Percentiles rank a stretch among this genome's conserved stretches.
Evolutionary conservation across 2,329 filamentous ascomycete species (phyloP).

Genomic region (Scedosporium aurantiacum): DNA sequence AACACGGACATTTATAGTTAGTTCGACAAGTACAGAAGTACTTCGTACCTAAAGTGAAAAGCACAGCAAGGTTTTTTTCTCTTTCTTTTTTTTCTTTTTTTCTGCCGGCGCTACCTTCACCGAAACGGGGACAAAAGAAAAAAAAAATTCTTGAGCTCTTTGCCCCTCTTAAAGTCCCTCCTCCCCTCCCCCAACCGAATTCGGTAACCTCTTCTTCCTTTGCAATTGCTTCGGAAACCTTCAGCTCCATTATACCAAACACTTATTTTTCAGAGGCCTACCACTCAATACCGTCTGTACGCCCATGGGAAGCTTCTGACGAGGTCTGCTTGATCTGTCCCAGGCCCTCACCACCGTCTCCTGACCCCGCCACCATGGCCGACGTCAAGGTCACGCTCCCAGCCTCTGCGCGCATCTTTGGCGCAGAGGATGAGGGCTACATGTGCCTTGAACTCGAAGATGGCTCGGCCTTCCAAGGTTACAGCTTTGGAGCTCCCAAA

Average conservation of each 20-base stretch:
- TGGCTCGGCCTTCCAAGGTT: conserved; percentile 82
- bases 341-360: not conserved
- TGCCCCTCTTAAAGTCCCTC: conserved; percentile 10
- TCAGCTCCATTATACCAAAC: conserved; percentile 10
- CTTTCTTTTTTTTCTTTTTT: not conserved
- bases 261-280: not conserved
- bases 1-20: not conserved
- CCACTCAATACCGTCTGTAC: not conserved
- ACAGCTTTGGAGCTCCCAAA: conserved; percentile 92
- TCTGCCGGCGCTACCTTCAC: conserved; percentile 2
- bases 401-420: conserved; percentile 48
- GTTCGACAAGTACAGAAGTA: not conserved
- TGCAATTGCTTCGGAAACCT: conserved; percentile 4
- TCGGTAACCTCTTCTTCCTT: conserved; percentile 1
- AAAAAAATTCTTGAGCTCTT: conserved; percentile 14
- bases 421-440: conserved; percentile 44
- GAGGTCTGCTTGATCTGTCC: not conserved
- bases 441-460: conserved; percentile 89
- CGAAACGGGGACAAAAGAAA: conserved; percentile 17
- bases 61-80: too few species aligned
- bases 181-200: not conserved
- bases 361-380: conserved; percentile 17
- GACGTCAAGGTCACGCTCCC: conserved; percentile 32
- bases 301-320: conserved; percentile 6
- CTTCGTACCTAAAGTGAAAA: too few species aligned